phyloP scores from a whole-genome alignment of 805 yeast species.

The Candida xyloterini region DNA sequence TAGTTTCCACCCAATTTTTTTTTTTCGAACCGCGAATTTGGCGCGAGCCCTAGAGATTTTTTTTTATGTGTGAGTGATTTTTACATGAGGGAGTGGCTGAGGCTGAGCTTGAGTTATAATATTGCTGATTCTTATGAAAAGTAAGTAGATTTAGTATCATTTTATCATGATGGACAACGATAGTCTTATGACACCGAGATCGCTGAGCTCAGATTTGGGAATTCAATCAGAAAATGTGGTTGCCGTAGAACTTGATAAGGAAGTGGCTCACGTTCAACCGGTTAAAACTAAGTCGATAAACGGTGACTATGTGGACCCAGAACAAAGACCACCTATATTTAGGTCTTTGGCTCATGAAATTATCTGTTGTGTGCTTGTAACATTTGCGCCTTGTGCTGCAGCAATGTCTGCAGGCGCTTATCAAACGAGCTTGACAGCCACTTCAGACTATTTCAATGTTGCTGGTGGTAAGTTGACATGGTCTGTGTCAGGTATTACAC shows the following conservation, averaged over 20 bases:
- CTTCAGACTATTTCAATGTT: slow-evolving; percentile 35
- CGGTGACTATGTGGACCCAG: slow-evolving; percentile 20
- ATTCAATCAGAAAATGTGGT: neutral
- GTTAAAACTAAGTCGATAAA: neutral
- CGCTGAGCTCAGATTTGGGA: neutral
- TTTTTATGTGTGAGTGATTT: no score
- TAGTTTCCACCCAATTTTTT: no score
- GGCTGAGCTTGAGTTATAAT: no score
- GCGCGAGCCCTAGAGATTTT: no score
- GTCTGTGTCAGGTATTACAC: slow-evolving; percentile 39
- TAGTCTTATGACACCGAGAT: neutral
- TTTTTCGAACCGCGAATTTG: no score
- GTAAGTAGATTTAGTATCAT: no score
- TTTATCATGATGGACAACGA: no score
- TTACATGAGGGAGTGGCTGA: no score
- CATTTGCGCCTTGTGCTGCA: slow-evolving; percentile 42
- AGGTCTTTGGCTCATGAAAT: slow-evolving; percentile 33
- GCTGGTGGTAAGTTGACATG: slow-evolving; percentile 43
- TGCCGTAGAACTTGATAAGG: neutral
- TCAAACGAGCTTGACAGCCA: slow-evolving; percentile 36
- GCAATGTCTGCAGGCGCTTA: slow-evolving; percentile 36
- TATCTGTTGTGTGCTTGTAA: slow-evolving; percentile 31
- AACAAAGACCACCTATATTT: slow-evolving; percentile 38
- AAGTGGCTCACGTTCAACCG: neutral
- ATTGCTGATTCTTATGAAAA: no score